These are phyloP conservation scores for Trichosporon coremiiforme DNA, from an alignment of 1,284 basidiomycete genomes.

Conservation along the genomic window DNA sequence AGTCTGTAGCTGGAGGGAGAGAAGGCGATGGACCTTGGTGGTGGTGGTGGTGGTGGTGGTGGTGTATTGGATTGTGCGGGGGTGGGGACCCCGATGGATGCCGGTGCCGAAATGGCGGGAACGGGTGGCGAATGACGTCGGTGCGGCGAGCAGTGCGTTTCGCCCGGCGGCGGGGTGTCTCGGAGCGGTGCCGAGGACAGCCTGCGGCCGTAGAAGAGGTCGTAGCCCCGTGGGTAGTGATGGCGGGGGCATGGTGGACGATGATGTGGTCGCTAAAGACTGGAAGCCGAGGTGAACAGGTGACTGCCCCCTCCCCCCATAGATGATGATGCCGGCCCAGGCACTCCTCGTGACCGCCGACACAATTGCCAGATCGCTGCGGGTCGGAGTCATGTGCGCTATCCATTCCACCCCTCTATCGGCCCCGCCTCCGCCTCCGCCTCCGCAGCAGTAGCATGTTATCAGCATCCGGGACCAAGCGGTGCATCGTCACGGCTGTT, in stretches of 20 bases:
- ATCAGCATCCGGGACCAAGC: not conserved
- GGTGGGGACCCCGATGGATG: not conserved
- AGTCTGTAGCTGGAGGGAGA: not conserved
- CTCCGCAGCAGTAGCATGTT: not conserved
- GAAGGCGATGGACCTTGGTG: not conserved
- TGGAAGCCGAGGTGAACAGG: not conserved
- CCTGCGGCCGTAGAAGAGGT: not conserved
- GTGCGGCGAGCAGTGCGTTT: not conserved
- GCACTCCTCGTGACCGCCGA: not conserved
- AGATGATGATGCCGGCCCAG: not conserved
- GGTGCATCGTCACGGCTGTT: not conserved
- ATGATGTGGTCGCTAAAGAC: not conserved
- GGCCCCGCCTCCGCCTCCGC: not conserved
- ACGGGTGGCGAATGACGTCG: constrained; percentile 12
- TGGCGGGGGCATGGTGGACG: constrained; percentile 1
- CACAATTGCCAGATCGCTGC: not conserved
- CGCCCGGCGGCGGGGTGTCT: not conserved
- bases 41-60: not conserved
- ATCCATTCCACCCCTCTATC: too few species aligned
- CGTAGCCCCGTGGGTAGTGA: not conserved
- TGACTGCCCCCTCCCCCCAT: not conserved
- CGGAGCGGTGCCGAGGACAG: not conserved
- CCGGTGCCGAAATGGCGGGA: not conserved
- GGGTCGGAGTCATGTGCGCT: too few species aligned
- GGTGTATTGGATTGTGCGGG: not conserved